Evolutionary conservation across 768 basidiomycete genomes (phyloP).

Genomic region (Kondoa subrosea): DNA sequence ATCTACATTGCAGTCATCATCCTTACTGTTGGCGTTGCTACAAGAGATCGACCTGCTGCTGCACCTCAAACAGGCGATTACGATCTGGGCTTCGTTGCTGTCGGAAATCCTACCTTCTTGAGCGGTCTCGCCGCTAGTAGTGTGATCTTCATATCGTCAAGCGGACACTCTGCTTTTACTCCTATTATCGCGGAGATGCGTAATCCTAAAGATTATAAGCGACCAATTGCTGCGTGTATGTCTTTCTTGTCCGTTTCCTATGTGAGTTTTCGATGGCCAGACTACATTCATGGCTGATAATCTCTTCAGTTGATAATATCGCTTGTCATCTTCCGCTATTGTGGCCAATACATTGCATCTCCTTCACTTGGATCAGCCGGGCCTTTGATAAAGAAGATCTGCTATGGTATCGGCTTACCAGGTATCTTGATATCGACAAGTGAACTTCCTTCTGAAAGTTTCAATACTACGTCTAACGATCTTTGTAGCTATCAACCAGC

Average conservation of each 20-base stretch:
- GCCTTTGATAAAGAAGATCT: constrained; percentile 23
- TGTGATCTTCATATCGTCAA: constrained; percentile 31
- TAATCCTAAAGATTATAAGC: constrained; percentile 30
- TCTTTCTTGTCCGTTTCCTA: too few relatives aligned
- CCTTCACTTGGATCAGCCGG: constrained; percentile 30
- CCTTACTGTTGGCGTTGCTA: constrained; percentile 26
- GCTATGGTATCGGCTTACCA: constrained; percentile 26
- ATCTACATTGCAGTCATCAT: constrained; percentile 17
- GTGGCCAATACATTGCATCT: constrained; percentile 26
- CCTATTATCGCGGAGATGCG: constrained; percentile 33
- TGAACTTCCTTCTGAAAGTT: constrained; percentile 17
- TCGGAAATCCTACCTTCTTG: constrained; percentile 22
- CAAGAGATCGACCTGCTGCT: constrained; percentile 25
- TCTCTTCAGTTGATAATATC: too few relatives aligned
- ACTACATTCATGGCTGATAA: too few relatives aligned
- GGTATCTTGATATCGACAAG: constrained; percentile 22
- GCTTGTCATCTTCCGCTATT: constrained; percentile 29
- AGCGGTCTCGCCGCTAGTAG: constrained; percentile 31
- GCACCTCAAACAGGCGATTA: constrained; percentile 25
- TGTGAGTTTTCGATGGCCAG: too few relatives aligned
- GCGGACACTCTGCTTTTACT: constrained; percentile 24
- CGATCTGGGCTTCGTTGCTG: constrained; percentile 25
- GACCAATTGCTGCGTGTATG: constrained; percentile 25
- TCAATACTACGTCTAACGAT: neutral
- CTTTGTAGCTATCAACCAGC: constrained; percentile 10